Base-by-base conservation (phyloP, 2,329 filamentous ascomycete species). In the Monosporascus sp. region DNA sequence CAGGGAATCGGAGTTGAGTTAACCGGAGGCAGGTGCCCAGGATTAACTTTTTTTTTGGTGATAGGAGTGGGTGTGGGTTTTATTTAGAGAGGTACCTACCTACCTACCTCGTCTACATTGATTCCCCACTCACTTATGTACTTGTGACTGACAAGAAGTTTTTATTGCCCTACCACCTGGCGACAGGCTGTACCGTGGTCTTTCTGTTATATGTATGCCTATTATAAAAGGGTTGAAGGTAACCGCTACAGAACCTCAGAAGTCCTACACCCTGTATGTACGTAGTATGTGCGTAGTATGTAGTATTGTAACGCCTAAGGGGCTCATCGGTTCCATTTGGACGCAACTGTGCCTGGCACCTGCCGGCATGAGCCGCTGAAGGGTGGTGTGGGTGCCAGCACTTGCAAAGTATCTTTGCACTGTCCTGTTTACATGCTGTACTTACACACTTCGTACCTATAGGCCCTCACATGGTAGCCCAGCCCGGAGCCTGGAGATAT, bases 321-420 rank as follows among this genome's bases (percentile, higher is more conserved):
- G 41, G 14, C 14, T 20, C 20, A 44, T 44, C n/a, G 7, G 41
- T 22, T 16, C n/a, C n/a, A 16, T 46, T n/a, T n/a, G 7, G 43
- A 8, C 16, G 43, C 24, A 43, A 14, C 22, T 19, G 43, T 46
- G 43, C 43, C 43, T 46, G 43, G 24, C 43, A 46, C 43, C 31
- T 52, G 50, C 50, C 50, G 50, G 50, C 34, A 47, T 41, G 43
- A 46, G 38, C 50, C 50, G 50, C 50, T 31, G 19, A 51, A 37
- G 50, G 50, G 50, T 51, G 50, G 41, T 47, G 50, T 52, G 50
- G 50, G 34, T 47, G 50, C 27, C 44, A 45, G 17, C 48, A 49
- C 36, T 51, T 19, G 31, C 31, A 9, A 34, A 14, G 31, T 34
- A 34, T 34, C 9, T 34, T 14, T 34, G 31, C 9, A 34, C 31